phyloP scores from a whole-genome alignment of 2,329 filamentous ascomycete genomes.

The Aspergillus jensenii region DNA sequence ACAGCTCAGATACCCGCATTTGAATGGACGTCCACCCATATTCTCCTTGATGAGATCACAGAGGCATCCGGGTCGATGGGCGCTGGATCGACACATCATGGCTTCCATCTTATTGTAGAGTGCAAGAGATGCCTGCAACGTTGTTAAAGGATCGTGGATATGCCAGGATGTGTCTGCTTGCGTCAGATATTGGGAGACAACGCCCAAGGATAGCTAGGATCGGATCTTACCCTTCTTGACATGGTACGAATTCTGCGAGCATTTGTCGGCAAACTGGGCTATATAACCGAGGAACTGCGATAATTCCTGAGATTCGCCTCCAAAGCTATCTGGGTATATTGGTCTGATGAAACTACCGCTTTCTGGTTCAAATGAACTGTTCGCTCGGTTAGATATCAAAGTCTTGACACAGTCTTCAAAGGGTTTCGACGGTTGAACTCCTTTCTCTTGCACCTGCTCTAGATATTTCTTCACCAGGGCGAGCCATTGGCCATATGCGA shows the following conservation, averaged over 20 bases:
- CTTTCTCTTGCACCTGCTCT: neutral
- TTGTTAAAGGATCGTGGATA: neutral
- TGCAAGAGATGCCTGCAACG: neutral
- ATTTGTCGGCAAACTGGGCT: slow-evolving; percentile 1
- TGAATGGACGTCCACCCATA: slow-evolving; percentile 1
- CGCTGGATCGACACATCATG: neutral
- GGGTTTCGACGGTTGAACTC: neutral
- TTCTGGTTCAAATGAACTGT: neutral
- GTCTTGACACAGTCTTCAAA: neutral
- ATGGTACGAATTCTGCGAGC: slow-evolving; percentile 1
- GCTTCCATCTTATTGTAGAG: neutral
- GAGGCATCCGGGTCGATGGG: neutral
- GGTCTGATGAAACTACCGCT: neutral
- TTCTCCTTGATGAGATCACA: neutral
- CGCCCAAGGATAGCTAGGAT: neutral
- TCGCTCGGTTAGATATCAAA: neutral
- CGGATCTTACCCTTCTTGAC: neutral
- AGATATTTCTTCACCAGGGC: neutral
- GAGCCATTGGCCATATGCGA: neutral
- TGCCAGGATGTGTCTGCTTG: neutral
- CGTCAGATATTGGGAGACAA: neutral
- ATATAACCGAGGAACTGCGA: neutral
- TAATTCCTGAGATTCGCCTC: neutral
- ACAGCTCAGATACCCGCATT: slow-evolving; percentile 4
- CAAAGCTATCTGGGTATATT: neutral